phyloP scores from a whole-genome alignment of 148 eudicot species.

The Suaeda aralocaspica region DNA sequence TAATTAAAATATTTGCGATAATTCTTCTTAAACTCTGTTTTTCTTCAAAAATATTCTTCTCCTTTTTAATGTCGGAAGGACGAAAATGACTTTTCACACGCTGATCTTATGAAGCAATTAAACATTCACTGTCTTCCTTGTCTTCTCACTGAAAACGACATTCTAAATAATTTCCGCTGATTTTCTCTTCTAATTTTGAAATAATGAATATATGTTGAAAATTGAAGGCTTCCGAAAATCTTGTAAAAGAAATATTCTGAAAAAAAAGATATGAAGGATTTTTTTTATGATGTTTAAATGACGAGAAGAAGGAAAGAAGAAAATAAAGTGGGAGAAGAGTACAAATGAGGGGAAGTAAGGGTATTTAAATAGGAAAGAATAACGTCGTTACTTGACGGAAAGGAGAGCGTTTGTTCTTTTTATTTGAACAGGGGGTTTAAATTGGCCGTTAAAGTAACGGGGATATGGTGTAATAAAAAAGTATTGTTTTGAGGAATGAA shows the following conservation, averaged over 20 bases:
- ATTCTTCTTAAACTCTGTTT: background rate
- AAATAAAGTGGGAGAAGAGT: conserved; percentile 20
- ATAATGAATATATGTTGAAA: background rate
- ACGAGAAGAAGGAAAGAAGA: background rate
- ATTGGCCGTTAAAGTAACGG: conserved; percentile 8
- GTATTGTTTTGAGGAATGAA: conserved; percentile 25
- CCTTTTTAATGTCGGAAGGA: background rate
- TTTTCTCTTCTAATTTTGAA: background rate
- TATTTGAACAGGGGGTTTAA: background rate
- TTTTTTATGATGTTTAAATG: background rate
- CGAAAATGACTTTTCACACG: conserved; percentile 24
- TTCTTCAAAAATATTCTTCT: background rate
- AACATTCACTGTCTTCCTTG: conserved; percentile 14
- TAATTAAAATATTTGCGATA: background rate
- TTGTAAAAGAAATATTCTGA: background rate
- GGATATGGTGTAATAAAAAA: background rate
- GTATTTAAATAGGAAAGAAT: conserved; percentile 33
- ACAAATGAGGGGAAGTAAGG: conserved; percentile 15
- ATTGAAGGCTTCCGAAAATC: conserved; percentile 11
- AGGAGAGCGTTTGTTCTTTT: background rate
- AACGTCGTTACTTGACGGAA: conserved; percentile 26
- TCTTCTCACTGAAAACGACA: conserved; percentile 16
- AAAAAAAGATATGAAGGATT: background rate
- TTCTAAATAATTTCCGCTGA: background rate
- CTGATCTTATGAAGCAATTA: conserved; percentile 8